These are phyloP conservation scores for Larix kaempferi DNA, from an alignment of 75 land plant species.

Conservation along the genomic window DNA sequence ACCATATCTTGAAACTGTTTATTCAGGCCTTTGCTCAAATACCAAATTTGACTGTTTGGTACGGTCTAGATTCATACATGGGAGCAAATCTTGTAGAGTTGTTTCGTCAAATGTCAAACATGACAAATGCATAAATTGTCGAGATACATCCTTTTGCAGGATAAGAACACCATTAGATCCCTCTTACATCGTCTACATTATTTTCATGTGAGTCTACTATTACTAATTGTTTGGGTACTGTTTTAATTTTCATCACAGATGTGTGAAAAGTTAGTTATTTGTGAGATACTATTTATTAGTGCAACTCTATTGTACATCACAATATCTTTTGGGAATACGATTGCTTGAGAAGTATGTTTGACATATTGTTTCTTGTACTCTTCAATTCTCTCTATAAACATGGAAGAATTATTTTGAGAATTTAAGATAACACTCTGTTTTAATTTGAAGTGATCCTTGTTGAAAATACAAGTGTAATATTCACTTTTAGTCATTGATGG, in stretches of 20 bases:
- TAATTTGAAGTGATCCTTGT: background rate
- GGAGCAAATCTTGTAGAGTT: slow-evolving; percentile 91
- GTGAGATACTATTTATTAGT: background rate
- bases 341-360: background rate
- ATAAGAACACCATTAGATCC: slow-evolving; percentile 59
- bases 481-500: too few relatives aligned
- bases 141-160: slow-evolving; percentile 81
- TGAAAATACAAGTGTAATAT: too few relatives aligned
- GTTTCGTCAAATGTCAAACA: slow-evolving; percentile 69
- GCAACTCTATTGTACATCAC: background rate
- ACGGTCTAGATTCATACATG: slow-evolving; percentile 99
- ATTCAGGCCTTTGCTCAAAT: slow-evolving; percentile 92
- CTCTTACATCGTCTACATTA: slow-evolving; percentile 79
- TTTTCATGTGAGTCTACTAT: slow-evolving; percentile 50
- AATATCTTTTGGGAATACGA: background rate
- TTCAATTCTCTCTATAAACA: background rate
- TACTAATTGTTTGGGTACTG: background rate
- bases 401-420: background rate
- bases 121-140: slow-evolving; percentile 86
- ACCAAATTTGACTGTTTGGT: slow-evolving; percentile 75
- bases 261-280: background rate
- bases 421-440: background rate
- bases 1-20: background rate
- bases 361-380: background rate
- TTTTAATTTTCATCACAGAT: background rate